Evolutionary conservation across 306 rosid genomes (phyloP).

Genomic region (Aeschynomene evenia): DNA sequence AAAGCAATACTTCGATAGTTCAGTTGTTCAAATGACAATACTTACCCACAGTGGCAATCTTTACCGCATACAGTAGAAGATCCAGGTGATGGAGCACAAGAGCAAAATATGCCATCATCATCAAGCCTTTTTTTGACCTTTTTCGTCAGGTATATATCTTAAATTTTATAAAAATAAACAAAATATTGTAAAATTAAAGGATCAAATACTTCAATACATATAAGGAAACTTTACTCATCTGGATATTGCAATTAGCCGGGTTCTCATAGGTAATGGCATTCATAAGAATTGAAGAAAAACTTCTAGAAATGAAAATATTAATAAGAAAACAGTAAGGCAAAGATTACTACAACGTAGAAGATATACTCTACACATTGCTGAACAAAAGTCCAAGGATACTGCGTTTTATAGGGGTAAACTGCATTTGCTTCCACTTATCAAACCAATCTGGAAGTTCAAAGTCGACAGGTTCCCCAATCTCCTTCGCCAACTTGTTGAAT

Average conservation of each 20-base stretch:
- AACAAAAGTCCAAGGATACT: slow-evolving; percentile 61
- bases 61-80: slow-evolving; percentile 72
- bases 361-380: neutral
- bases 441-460: slow-evolving; percentile 87
- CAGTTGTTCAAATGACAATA: neutral
- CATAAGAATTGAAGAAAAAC: neutral
- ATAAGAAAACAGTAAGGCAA: neutral
- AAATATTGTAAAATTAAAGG: slow-evolving; percentile 22
- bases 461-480: slow-evolving; percentile 76
- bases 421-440: slow-evolving; percentile 54
- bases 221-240: slow-evolving; percentile 2
- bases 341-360: neutral
- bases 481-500: slow-evolving; percentile 70
- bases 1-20: neutral
- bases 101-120: slow-evolving; percentile 96
- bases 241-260: slow-evolving; percentile 4
- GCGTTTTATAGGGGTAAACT: slow-evolving; percentile 72
- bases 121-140: slow-evolving; percentile 73
- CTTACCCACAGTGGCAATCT: slow-evolving; percentile 98
- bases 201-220: neutral
- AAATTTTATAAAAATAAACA: slow-evolving; percentile 50
- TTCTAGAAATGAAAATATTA: neutral
- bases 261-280: neutral
- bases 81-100: slow-evolving; percentile 56
- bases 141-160: slow-evolving; percentile 82